phyloP scores from a whole-genome alignment of 73 alveolate species.

The Paramecium caudatum region DNA sequence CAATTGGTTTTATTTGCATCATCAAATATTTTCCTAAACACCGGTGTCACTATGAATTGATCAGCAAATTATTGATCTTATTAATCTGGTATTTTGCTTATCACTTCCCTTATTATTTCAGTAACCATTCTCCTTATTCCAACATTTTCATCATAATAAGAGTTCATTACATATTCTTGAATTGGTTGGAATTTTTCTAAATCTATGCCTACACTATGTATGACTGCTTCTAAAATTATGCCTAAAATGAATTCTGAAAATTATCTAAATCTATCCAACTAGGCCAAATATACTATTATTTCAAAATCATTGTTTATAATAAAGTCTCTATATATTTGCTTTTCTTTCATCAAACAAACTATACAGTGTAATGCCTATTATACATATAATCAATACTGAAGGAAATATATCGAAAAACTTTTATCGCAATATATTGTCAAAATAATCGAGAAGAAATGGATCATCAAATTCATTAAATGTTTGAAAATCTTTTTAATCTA shows the following conservation, averaged over 20 bases:
- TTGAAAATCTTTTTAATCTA: slow-evolving; percentile 6
- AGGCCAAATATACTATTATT: not conserved
- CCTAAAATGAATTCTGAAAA: slow-evolving; percentile 30
- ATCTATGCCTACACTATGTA: not conserved
- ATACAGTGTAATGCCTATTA: slow-evolving; percentile 1
- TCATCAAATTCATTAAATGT: slow-evolving; percentile 27
- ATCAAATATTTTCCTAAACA: not conserved
- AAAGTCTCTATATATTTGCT: slow-evolving; percentile 9
- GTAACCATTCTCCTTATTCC: not conserved
- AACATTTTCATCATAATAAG: not conserved
- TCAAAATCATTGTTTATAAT: slow-evolving; percentile 5
- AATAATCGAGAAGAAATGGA: not conserved
- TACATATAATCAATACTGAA: not conserved
- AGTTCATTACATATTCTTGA: slow-evolving; percentile 8
- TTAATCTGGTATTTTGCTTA: not conserved
- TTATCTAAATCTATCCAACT: not conserved
- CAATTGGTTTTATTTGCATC: not conserved
- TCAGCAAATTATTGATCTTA: not conserved
- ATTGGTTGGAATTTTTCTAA: slow-evolving; percentile 8
- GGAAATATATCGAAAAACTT: not conserved
- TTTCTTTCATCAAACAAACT: not conserved
- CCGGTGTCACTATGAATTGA: not conserved
- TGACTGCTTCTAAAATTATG: not conserved
- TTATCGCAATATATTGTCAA: not conserved
- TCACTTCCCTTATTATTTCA: not conserved